phyloP scores from a whole-genome alignment of 345 rosid genomes.

The Populus alba region DNA sequence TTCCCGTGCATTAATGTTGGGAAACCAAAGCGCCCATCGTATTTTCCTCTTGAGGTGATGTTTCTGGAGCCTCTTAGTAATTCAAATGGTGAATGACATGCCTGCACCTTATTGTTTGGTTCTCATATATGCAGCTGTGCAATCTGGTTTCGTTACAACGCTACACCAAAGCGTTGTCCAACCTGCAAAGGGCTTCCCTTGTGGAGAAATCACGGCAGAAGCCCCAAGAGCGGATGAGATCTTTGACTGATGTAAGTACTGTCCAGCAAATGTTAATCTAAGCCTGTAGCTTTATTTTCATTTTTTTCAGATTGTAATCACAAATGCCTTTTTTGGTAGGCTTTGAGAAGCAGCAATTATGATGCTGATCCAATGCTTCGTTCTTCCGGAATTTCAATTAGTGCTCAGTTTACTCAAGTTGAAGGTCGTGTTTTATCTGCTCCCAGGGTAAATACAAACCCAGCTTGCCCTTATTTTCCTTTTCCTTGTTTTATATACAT shows the following conservation, averaged over 20 bases:
- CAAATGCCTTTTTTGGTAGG: conserved; percentile 32
- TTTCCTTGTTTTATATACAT: not conserved
- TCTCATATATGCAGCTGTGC: conserved; percentile 16
- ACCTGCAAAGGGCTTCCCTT: conserved; percentile 22
- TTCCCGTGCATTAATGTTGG: conserved; percentile 24
- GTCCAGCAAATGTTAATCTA: not conserved
- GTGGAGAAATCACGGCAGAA: conserved; percentile 32
- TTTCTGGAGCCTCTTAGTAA: not conserved
- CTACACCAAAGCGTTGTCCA: conserved; percentile 24
- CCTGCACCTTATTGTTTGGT: too few relatives aligned
- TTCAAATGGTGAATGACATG: too few relatives aligned
- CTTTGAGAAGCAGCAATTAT: conserved; percentile 56
- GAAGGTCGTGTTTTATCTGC: conserved; percentile 73
- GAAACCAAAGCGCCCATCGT: conserved; percentile 20
- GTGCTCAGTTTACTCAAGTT: conserved; percentile 52
- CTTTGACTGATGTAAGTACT: conserved; percentile 13
- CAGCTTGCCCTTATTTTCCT: not conserved
- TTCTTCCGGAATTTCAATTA: conserved; percentile 65
- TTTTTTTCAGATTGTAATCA: too few relatives aligned
- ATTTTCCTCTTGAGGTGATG: conserved; percentile 16
- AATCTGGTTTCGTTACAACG: conserved; percentile 24
- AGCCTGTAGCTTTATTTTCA: too few relatives aligned
- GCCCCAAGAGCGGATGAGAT: conserved; percentile 22
- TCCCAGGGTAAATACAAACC: conserved; percentile 47
- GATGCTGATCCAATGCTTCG: conserved; percentile 56